These are phyloP conservation scores for Sesbania bispinosa DNA, from an alignment of 306 rosid genomes.

Conservation along the genomic window DNA sequence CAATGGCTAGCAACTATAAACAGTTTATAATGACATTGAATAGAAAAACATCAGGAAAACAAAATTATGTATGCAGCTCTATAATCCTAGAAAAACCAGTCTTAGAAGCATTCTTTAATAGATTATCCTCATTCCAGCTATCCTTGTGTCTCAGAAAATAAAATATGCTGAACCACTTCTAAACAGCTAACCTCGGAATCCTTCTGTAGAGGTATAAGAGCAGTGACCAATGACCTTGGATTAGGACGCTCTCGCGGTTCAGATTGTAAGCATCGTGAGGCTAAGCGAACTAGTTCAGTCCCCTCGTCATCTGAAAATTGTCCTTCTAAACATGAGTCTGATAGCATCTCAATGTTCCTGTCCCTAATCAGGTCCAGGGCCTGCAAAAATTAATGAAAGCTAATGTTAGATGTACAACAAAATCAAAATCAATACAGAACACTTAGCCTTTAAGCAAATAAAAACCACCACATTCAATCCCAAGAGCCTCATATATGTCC, in stretches of 20 bases:
- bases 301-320: slow-evolving; percentile 91
- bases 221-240: slow-evolving; percentile 75
- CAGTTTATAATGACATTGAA: slow-evolving; percentile 1
- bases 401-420: slow-evolving; percentile 24
- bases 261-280: slow-evolving; percentile 84
- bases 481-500: neutral
- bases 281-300: slow-evolving; percentile 86
- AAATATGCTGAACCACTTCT: slow-evolving; percentile 9
- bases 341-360: slow-evolving; percentile 77
- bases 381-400: slow-evolving; percentile 43
- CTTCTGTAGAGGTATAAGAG: slow-evolving; percentile 87
- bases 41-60: neutral
- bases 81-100: neutral
- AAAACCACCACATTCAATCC: neutral
- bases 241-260: slow-evolving; percentile 98
- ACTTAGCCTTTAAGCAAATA: neutral
- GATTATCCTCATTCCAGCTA: slow-evolving; percentile 7
- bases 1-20: neutral
- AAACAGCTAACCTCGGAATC: slow-evolving; percentile 67
- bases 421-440: slow-evolving; percentile 14
- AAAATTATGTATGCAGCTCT: neutral
- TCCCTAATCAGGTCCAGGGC: slow-evolving; percentile 95
- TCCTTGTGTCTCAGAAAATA: neutral
- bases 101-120: neutral
- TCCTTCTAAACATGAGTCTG: slow-evolving; percentile 96